Evolutionary conservation across 176 grass and related monocot genomes (phyloP).

Genomic region (Musa itinerans): DNA sequence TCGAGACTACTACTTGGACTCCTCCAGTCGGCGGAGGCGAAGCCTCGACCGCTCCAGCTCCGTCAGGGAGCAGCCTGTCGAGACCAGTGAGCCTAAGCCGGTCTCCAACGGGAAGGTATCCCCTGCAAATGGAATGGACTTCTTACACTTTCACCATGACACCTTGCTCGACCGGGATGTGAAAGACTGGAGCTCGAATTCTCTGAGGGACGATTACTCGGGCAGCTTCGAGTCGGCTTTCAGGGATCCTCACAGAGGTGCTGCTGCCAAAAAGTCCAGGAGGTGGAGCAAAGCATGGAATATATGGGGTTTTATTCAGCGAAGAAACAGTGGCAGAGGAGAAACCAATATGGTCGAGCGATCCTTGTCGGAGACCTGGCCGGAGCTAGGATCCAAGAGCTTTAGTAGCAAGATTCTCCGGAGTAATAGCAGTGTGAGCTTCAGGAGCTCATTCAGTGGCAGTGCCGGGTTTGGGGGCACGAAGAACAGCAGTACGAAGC

Average conservation of each 20-base stretch:
- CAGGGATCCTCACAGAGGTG: conserved; percentile 5
- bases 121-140: conserved; percentile 35
- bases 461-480: conserved; percentile 15
- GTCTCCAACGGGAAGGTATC: conserved; percentile 70
- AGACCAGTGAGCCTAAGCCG: conserved; percentile 10
- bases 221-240: conserved; percentile 42
- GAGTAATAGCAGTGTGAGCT: conserved; percentile 68
- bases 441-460: conserved; percentile 43
- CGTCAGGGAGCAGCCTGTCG: conserved; percentile 32
- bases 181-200: conserved; percentile 19
- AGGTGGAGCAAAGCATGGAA: conserved; percentile 80
- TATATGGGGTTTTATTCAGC: conserved; percentile 62
- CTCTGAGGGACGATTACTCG: conserved; percentile 37
- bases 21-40: conserved; percentile 60
- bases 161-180: conserved; percentile 25
- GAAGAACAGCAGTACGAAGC: conserved; percentile 47
- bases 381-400: conserved; percentile 37
- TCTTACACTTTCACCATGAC: conserved; percentile 38
- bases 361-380: conserved; percentile 31
- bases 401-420: conserved; percentile 52
- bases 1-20: conserved; percentile 80
- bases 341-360: conserved; percentile 28
- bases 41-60: conserved; percentile 70
- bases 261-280: conserved; percentile 33
- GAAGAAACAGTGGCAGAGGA: conserved; percentile 38